Base-by-base conservation (phyloP, 345 rosid species). In the Eucalyptus dawsonii region DNA sequence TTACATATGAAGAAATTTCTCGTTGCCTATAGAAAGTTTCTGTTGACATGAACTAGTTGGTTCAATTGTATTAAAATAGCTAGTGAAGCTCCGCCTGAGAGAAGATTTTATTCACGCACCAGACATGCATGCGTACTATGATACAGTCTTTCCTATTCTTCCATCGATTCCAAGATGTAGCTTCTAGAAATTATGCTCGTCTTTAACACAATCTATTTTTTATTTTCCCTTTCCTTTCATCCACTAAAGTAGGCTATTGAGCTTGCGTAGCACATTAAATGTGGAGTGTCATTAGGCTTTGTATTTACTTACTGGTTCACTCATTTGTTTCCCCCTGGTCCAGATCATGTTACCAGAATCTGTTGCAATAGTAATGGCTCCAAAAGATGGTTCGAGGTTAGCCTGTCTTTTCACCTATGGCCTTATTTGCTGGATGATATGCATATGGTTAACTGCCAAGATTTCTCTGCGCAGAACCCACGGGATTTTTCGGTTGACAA, bases 341-440 rank as follows among this genome's bases (percentile, higher is more conserved):
- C 94, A 97, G 99, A 97, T 97, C 83, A 98, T 98, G 99, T 89
- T 97, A 93, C 99, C 99, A 1, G 98, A 97, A 96, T 87, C 99
- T 54, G 98, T 97, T 87, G 99, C 99, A n/a, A 95, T 97, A n/a
- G 99, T 96, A 80, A 97, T 97, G 99, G 98, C 99, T 22, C 99
- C 99, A 80, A 94, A 89, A 91, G 99, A 96, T 92, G 54, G 94
- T 65, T 90, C 97, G 51, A 97, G 96, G 98, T 96, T 88, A 87
- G 92, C 86, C 51, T 19, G 25, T 14, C 62, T 80, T 53, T 53
- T 58, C 54, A 54, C 12, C 47, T 42, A 87, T 60, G 21, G 9
- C 58, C 54, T 22, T 69, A 21, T 86, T 47, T 67, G 34, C 65
- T 72, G 47, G 87, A 14, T 81, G 58, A 47, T 45, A 34, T 42